phyloP scores from a whole-genome alignment of 2,329 filamentous ascomycete genomes.

The Aulographum hederae region DNA sequence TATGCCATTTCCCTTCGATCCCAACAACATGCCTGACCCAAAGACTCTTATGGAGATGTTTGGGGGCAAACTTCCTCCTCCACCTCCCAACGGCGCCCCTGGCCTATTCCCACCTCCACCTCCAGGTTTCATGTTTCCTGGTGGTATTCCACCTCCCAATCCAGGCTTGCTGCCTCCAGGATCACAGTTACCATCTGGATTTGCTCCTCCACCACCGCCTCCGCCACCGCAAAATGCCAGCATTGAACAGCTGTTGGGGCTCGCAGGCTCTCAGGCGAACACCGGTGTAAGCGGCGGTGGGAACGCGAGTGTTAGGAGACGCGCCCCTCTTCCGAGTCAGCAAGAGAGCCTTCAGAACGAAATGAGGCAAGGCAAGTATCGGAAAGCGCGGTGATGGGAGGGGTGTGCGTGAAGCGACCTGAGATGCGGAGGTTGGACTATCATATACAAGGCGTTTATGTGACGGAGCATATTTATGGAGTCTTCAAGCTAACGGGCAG shows the following conservation, averaged over 20 bases:
- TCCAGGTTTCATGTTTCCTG: constrained; percentile 13
- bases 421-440: neutral
- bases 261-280: constrained; percentile 10
- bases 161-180: constrained; percentile 15
- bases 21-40: constrained; percentile 11
- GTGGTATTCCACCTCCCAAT: constrained; percentile 19
- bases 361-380: constrained; percentile 40
- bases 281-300: constrained; percentile 10
- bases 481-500: neutral
- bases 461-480: too few species aligned
- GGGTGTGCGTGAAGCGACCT: neutral
- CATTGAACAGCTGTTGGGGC: constrained; percentile 10
- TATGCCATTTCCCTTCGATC: constrained; percentile 9
- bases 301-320: constrained; percentile 27
- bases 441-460: too few species aligned
- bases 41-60: constrained; percentile 9
- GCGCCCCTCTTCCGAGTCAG: constrained; percentile 64
- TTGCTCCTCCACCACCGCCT: constrained; percentile 5
- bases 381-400: constrained; percentile 16
- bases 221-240: constrained; percentile 15
- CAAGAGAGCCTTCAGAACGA: constrained; percentile 65
- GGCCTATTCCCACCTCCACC: constrained; percentile 10
- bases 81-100: constrained; percentile 9
- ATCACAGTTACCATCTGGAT: constrained; percentile 8
- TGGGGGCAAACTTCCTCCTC: constrained; percentile 11